phyloP scores from a whole-genome alignment of 129 eudicot species.

The Silybum marianum region DNA sequence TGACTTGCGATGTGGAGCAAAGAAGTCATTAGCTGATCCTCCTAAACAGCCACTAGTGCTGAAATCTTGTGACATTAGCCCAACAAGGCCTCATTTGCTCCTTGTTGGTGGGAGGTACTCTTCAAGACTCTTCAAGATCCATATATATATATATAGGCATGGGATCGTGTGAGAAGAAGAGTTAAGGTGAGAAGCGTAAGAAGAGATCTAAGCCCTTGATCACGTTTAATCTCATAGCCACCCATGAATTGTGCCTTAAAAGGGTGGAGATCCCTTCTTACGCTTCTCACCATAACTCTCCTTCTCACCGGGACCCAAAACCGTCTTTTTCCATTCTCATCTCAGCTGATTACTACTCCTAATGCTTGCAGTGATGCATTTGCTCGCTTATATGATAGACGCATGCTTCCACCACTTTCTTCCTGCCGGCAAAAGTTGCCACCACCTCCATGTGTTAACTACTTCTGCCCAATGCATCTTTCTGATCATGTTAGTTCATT shows the following conservation, averaged over 20 bases:
- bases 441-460: conserved; percentile 89
- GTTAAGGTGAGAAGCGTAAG: too few species aligned
- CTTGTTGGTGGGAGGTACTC: conserved; percentile 97
- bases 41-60: conserved; percentile 70
- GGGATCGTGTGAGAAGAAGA: too few species aligned
- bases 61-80: conserved; percentile 83
- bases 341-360: conserved; percentile 17
- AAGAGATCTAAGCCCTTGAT: too few species aligned
- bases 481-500: conserved; percentile 70
- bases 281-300: too few species aligned
- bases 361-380: conserved; percentile 80
- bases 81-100: conserved; percentile 85
- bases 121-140: background rate
- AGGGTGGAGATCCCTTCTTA: too few species aligned
- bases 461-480: conserved; percentile 94
- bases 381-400: conserved; percentile 94
- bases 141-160: too few species aligned
- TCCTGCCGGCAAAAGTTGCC: conserved; percentile 64
- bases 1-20: conserved; percentile 88
- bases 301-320: too few species aligned
- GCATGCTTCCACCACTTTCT: conserved; percentile 96
- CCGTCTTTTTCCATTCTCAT: background rate
- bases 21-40: conserved; percentile 81
- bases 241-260: too few species aligned
- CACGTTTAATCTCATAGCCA: too few species aligned